Conservation (phyloP, 73 alveolate species). For the Blepharisma japonicum region DNA sequence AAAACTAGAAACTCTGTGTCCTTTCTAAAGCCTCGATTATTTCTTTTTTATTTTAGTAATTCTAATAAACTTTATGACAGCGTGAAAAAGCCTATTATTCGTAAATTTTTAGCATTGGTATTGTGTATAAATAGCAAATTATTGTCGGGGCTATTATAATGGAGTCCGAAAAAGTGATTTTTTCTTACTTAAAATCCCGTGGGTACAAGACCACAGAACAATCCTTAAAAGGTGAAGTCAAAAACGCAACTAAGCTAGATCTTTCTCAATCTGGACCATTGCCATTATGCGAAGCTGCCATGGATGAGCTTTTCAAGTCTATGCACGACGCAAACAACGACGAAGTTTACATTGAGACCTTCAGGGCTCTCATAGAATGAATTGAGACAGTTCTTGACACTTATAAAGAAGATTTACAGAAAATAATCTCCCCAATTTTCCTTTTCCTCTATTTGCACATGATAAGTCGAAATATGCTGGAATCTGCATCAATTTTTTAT, state of each 20-base stretch:
- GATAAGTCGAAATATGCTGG: slow-evolving; percentile 31
- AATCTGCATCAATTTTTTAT: slow-evolving; percentile 39
- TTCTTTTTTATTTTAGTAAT: too few relatives aligned
- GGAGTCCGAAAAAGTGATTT: slow-evolving; percentile 23
- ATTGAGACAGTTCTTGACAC: slow-evolving; percentile 29
- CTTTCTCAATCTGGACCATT: not conserved
- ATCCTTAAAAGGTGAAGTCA: slow-evolving; percentile 17
- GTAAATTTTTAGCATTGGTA: too few relatives aligned
- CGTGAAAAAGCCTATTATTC: too few relatives aligned
- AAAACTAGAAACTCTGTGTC: too few relatives aligned
- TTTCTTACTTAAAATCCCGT: not conserved
- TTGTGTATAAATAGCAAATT: too few relatives aligned
- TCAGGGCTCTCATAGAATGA: not conserved
- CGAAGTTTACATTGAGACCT: not conserved
- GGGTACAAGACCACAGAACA: not conserved
- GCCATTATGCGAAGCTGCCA: not conserved
- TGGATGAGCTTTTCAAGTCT: slow-evolving; percentile 9
- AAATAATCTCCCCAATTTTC: slow-evolving; percentile 50
- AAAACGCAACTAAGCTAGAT: not conserved
- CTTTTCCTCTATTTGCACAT: slow-evolving; percentile 38
- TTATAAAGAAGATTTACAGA: slow-evolving; percentile 48
- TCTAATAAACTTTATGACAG: too few relatives aligned
- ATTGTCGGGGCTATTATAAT: not conserved
- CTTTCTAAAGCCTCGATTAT: too few relatives aligned
- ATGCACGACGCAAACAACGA: slow-evolving; percentile 11